These are phyloP conservation scores for Mycena epipterygia DNA, from an alignment of 768 basidiomycete genomes.

Conservation along the genomic window DNA sequence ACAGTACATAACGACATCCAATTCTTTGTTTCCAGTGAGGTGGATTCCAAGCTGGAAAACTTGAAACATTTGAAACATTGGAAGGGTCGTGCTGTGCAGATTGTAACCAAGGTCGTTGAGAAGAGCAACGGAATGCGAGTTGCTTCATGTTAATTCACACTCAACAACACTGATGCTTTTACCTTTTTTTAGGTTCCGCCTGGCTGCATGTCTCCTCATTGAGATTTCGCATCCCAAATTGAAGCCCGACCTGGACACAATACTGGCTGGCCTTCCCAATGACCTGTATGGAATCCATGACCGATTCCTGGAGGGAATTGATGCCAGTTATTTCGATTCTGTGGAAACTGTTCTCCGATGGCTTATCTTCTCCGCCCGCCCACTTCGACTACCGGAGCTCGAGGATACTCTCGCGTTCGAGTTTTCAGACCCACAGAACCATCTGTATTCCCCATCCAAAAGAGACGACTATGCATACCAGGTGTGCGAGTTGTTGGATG, in stretches of 20 bases:
- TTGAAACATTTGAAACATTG: no score
- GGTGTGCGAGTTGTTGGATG: neutral
- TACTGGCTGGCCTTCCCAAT: neutral
- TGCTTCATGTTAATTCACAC: neutral
- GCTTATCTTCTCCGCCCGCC: neutral
- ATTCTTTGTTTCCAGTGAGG: no score
- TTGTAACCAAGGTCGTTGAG: neutral
- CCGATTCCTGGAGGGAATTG: neutral
- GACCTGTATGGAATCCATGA: neutral
- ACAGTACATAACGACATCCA: no score
- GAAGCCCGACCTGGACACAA: neutral
- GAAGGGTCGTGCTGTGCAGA: no score
- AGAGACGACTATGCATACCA: neutral
- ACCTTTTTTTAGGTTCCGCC: neutral
- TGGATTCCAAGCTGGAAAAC: no score
- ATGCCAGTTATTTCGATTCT: neutral
- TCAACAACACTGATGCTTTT: no score
- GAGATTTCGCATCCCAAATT: neutral
- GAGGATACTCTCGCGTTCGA: neutral
- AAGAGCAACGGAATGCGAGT: conserved; percentile 3
- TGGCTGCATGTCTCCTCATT: neutral
- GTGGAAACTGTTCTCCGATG: neutral
- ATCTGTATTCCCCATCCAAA: neutral
- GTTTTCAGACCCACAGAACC: neutral
- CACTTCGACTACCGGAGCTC: neutral